Base-by-base conservation (phyloP, 176 grass and related monocot genomes). In the Avena insularis region DNA sequence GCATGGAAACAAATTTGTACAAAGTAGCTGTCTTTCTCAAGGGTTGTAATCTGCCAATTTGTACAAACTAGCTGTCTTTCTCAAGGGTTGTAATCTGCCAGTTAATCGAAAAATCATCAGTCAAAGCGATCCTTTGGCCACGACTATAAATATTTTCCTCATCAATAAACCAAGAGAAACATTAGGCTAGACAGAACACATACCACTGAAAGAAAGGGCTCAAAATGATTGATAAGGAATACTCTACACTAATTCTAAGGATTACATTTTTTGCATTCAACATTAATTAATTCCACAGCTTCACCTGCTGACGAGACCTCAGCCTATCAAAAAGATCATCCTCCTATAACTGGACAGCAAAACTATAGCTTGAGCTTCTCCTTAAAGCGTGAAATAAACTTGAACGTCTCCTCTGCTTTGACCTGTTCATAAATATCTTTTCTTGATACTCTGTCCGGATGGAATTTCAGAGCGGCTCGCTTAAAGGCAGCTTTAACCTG, bases 341-440 rank as follows among this genome's bases (percentile, higher is more conserved):
- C 13, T 53, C 10, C 53, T 31, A 75, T 2, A 16, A 50, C 21
- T 56, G 12, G 17, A 21, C 23, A 81, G 36, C 27, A 15, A 53
- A 53, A 23, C 17, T 43, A 77, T 20, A 77, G 16, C 75, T 31
- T 56, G 4, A 99, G 87, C 81, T 93, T 92, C 75, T 99, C 94
- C 84, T 99, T 99, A n/a, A 94, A 59, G 47, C 89, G 92, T 3
- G 91, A 94, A 83, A 99, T 99, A 60, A 99, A 93, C 91, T 99
- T 99, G 47, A 97, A 99, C 57, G 83, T 97, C 88, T 99, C 97
- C 82, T 99, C 97, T 80, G 97, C 97, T 92, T 87, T 91, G 27
- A 94, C 94, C 81, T 96, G 97, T 69, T 90, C 80, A 57, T 82
- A 91, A 48, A 94, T 94, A 93, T 99, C 94, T 1, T 54, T 90